Evolutionary conservation across 345 rosid species (phyloP).

Genomic region (Lepidium aucheri): DNA sequence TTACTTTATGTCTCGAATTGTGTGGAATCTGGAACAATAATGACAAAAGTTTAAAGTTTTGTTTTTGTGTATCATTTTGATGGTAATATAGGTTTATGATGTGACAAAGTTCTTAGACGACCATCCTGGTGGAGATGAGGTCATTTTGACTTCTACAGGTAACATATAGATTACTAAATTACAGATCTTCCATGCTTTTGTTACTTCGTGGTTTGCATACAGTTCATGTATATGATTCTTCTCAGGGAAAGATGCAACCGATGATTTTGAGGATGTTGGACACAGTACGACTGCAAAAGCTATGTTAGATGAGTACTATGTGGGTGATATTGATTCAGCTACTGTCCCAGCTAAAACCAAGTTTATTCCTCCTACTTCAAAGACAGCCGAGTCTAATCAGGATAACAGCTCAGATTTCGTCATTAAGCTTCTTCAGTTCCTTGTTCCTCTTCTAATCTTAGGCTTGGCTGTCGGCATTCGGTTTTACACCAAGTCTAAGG

Average conservation of each 20-base stretch:
- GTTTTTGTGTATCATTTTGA: background rate
- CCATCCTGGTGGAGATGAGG: slow-evolving; percentile 84
- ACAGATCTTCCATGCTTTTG: background rate
- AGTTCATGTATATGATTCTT: background rate
- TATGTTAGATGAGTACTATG: slow-evolving; percentile 73
- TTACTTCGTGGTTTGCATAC: background rate
- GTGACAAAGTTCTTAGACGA: slow-evolving; percentile 78
- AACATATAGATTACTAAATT: background rate
- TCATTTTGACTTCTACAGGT: slow-evolving; percentile 62
- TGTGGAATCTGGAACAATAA: background rate
- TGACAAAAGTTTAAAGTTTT: background rate
- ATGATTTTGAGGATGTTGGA: slow-evolving; percentile 93
- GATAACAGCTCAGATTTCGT: slow-evolving; percentile 68
- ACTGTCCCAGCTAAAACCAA: slow-evolving; percentile 49
- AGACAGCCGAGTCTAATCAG: slow-evolving; percentile 65
- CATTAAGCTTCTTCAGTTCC: slow-evolving; percentile 74
- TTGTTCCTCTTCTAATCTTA: slow-evolving; percentile 83
- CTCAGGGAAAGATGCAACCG: slow-evolving; percentile 88
- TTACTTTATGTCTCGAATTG: background rate
- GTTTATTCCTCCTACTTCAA: slow-evolving; percentile 44
- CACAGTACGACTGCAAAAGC: slow-evolving; percentile 77
- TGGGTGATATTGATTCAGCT: slow-evolving; percentile 62
- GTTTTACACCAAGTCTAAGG: slow-evolving; percentile 67
- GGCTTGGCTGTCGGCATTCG: slow-evolving; percentile 88
- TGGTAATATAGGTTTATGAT: slow-evolving; percentile 44